Conservation (phyloP, 345 rosid species). For the Turritis glabra region DNA sequence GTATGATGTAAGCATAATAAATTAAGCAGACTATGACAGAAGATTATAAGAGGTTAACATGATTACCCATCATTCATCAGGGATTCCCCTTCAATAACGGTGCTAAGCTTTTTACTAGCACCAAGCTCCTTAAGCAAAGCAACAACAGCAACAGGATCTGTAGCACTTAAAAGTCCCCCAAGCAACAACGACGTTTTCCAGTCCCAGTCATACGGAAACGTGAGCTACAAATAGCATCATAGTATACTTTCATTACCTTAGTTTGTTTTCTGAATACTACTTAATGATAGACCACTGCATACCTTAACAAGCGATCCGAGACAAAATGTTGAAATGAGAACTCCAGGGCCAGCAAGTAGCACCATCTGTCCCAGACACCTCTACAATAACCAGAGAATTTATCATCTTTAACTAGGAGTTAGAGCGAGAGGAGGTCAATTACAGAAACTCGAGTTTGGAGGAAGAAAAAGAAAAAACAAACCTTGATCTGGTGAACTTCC, state of each 20-base stretch:
- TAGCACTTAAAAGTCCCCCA: conserved; percentile 96
- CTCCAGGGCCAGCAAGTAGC: conserved; percentile 95
- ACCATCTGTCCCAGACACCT: conserved; percentile 83
- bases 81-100: conserved; percentile 97
- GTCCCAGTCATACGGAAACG: conserved; percentile 86
- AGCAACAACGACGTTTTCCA: conserved; percentile 93
- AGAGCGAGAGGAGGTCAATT: not conserved
- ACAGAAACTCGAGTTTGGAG: not conserved
- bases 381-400: conserved; percentile 32
- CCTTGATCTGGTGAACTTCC: conserved; percentile 98
- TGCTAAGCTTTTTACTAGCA: conserved; percentile 93
- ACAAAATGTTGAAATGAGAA: conserved; percentile 75
- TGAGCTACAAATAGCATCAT: conserved; percentile 51
- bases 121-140: conserved; percentile 95
- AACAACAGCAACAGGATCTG: conserved; percentile 99
- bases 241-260: not conserved
- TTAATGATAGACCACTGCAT: not conserved
- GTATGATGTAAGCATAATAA: not conserved
- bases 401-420: not conserved
- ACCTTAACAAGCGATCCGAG: conserved; percentile 57
- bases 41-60: not conserved
- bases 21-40: not conserved
- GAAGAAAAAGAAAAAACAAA: conserved; percentile 37
- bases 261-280: not conserved
- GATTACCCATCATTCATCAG: conserved; percentile 97